A percentile compares a stretch with the other conserved stretches of the same genome.
Conservation (phyloP, 306 rosid species). For the Pyrus pyrifolia region DNA sequence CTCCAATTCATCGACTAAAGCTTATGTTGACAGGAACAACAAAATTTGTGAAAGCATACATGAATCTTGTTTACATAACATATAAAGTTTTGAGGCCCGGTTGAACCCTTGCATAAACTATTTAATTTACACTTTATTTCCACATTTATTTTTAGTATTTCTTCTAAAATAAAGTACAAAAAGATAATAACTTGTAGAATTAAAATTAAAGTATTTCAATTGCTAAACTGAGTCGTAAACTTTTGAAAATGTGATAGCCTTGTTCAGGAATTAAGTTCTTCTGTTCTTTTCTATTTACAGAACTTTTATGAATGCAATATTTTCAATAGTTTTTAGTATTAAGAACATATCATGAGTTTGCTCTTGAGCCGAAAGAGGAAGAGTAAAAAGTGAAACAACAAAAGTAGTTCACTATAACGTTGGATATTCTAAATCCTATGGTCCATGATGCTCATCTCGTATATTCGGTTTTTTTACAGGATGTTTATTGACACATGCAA, state of each 20-base stretch:
- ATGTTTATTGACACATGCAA: conserved; percentile 90
- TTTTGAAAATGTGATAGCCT: not conserved
- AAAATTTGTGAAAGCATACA: not conserved
- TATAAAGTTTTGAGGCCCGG: not conserved
- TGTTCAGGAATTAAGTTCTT: not conserved
- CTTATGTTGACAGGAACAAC: not conserved
- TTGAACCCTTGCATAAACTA: not conserved
- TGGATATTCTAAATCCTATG: not conserved
- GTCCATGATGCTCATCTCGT: not conserved
- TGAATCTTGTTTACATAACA: not conserved
- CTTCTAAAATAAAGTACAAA: not conserved
- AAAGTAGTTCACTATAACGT: not conserved
- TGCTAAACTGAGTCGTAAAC: not conserved
- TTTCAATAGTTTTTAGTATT: not conserved
- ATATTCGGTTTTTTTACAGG: conserved; percentile 33
- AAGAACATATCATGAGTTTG: not conserved
- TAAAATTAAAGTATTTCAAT: not conserved
- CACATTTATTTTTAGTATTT: not conserved
- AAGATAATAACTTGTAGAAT: not conserved
- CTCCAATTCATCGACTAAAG: not conserved
- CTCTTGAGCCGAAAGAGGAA: not conserved
- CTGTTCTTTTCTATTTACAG: not conserved
- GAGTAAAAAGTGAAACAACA: not conserved
- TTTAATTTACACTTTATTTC: not conserved
- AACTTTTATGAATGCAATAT: not conserved